These are phyloP conservation scores for Cystobasidium pallidum DNA, from an alignment of 1,284 basidiomycete species.

Conservation along the genomic window DNA sequence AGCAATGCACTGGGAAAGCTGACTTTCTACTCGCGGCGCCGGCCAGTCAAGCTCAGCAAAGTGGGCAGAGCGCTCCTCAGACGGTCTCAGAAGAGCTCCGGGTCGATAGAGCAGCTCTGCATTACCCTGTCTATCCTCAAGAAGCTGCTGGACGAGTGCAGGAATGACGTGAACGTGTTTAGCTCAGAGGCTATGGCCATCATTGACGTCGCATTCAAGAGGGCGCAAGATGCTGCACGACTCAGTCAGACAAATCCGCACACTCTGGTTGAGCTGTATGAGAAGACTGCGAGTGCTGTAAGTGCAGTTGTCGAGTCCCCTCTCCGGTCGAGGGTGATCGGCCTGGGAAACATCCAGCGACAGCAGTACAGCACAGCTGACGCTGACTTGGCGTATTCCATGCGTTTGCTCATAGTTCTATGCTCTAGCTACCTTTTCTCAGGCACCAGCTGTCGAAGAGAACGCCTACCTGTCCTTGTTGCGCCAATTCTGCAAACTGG, in stretches of 20 bases:
- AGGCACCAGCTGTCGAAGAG: conserved; percentile 77
- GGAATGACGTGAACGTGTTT: conserved; percentile 80
- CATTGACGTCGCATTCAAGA: conserved; percentile 67
- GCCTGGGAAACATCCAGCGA: neutral
- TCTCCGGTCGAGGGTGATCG: too few relatives aligned
- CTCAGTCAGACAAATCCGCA: conserved; percentile 20
- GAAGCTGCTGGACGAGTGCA: conserved; percentile 84
- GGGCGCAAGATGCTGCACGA: conserved; percentile 13
- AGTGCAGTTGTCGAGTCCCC: conserved; percentile 54
- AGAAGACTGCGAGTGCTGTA: conserved; percentile 79
- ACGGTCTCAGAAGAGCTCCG: conserved; percentile 69
- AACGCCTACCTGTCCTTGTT: conserved; percentile 73
- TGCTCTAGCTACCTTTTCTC: conserved; percentile 89
- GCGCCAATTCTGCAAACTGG: conserved; percentile 67
- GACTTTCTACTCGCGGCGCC: conserved; percentile 89
- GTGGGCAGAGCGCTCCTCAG: conserved; percentile 82
- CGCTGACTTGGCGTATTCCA: neutral
- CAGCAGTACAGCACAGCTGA: neutral
- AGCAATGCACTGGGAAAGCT: conserved; percentile 61
- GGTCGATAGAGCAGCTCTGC: conserved; percentile 72
- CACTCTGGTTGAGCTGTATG: conserved; percentile 70
- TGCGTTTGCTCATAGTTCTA: conserved; percentile 63
- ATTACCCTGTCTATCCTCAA: conserved; percentile 85
- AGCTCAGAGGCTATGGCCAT: conserved; percentile 76
- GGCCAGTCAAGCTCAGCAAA: conserved; percentile 85